A percentile compares a stretch with the other conserved stretches of the same genome.
Conservation (phyloP, 805 yeast genomes). For the Blastobotrys chiropterorum region DNA sequence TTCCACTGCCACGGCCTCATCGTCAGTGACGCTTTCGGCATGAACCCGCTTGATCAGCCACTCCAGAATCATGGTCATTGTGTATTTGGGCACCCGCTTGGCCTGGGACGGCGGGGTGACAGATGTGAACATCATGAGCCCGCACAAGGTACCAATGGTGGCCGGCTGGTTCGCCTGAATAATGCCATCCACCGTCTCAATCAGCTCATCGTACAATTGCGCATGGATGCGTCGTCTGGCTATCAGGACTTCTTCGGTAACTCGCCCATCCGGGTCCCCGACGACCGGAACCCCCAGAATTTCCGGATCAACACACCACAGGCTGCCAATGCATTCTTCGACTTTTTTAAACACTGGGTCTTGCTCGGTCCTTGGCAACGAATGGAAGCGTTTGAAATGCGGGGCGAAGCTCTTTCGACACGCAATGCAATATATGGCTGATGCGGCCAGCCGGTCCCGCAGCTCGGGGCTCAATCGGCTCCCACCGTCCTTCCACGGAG, state of each 20-base stretch:
- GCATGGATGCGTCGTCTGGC: neutral
- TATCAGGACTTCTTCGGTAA: neutral
- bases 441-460: neutral
- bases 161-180: neutral
- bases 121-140: neutral
- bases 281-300: neutral
- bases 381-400: neutral
- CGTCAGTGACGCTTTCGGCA: neutral
- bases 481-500: neutral
- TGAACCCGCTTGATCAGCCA: neutral
- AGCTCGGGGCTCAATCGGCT: neutral
- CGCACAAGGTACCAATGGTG: neutral
- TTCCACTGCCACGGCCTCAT: neutral
- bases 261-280: neutral
- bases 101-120: neutral
- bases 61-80: neutral
- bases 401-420: neutral
- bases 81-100: neutral
- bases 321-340: neutral
- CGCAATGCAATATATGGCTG: neutral
- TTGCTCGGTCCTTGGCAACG: neutral
- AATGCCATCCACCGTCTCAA: neutral
- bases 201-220: neutral
- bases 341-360: neutral
- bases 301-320: neutral